Evolutionary conservation across 805 yeast species (phyloP).

Genomic region (Candida pseudofarinosa): DNA sequence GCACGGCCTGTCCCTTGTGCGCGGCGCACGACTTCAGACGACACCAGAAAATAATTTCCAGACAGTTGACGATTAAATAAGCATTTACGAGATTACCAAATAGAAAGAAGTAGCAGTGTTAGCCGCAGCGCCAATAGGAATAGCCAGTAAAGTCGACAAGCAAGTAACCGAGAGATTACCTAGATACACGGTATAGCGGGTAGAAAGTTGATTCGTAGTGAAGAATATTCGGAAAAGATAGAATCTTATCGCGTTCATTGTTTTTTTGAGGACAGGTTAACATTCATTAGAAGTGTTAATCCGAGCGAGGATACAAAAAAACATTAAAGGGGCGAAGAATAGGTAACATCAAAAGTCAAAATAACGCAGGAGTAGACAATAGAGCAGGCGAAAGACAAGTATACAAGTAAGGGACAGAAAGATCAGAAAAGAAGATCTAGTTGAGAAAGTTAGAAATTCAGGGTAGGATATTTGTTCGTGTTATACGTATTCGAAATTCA

Average conservation of each 20-base stretch:
- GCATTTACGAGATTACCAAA: background rate
- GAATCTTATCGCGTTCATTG: background rate
- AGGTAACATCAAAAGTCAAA: background rate
- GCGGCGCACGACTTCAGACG: background rate
- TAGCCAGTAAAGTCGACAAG: no score
- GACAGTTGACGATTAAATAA: background rate
- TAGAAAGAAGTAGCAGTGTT: no score
- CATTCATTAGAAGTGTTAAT: background rate
- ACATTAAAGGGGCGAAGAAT: background rate
- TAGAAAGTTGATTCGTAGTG: background rate
- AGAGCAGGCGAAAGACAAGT: background rate
- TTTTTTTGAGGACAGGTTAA: background rate
- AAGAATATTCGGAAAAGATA: background rate
- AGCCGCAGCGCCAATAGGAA: no score
- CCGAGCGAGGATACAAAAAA: background rate
- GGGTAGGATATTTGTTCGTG: background rate
- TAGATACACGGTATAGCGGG: no score
- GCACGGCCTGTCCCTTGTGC: background rate
- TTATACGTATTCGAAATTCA: background rate
- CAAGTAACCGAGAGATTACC: no score
- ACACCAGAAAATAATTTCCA: background rate
- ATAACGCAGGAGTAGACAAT: background rate
- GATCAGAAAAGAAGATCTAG: background rate
- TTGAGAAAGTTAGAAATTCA: no score
- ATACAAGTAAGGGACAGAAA: background rate